Conservation (phyloP, 208 protist genomes). For the Tritrichomonas foetus region DNA sequence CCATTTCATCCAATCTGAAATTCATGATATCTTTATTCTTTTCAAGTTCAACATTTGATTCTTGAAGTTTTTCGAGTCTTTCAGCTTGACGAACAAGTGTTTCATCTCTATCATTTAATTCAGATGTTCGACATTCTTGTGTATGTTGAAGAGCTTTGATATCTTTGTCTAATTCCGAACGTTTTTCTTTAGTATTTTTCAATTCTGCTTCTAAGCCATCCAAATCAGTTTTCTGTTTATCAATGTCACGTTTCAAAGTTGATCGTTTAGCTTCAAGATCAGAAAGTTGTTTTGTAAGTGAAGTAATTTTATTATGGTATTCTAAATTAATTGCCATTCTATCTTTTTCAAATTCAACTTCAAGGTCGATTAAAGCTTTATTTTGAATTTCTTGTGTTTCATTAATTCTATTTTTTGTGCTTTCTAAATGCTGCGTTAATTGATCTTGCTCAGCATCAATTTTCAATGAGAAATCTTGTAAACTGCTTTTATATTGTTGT, state of each 20-base stretch:
- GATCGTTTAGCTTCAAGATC: neutral
- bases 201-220: neutral
- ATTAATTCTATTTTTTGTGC: neutral
- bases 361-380: neutral
- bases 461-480: neutral
- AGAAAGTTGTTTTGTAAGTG: neutral
- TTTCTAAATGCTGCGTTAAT: neutral
- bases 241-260: neutral
- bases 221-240: neutral
- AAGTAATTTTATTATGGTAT: neutral
- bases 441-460: neutral
- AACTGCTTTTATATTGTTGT: neutral
- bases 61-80: neutral
- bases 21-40: constrained; percentile 4
- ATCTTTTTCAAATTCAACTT: constrained; percentile 35
- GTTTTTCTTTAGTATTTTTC: neutral
- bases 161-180: neutral
- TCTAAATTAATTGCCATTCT: neutral
- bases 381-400: neutral
- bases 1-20: neutral
- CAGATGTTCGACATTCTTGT: neutral
- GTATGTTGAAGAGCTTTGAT: constrained; percentile 8
- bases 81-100: neutral
- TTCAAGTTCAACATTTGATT: neutral
- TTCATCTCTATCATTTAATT: constrained; percentile 10